These are phyloP conservation scores for Coccomyxa subellipsoidea DNA, from an alignment of 163 green algal genomes.

Conservation along the genomic window DNA sequence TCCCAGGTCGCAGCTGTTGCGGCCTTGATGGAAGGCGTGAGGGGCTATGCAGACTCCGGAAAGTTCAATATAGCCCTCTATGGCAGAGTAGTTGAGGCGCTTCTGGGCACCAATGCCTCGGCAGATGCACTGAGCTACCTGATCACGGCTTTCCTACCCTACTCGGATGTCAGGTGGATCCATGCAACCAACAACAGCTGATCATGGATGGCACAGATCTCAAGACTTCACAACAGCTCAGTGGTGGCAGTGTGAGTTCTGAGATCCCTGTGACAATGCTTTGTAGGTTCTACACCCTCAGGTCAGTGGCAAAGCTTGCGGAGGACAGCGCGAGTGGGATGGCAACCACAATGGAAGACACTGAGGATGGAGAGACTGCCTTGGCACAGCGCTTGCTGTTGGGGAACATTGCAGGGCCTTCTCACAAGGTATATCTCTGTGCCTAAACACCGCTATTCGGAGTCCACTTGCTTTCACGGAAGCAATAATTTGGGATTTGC, in stretches of 20 bases:
- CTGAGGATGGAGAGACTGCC: neutral
- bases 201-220: no score
- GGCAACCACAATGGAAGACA: neutral
- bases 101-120: neutral
- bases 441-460: no score
- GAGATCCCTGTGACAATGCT: no score
- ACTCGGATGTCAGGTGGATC: conserved; percentile 26
- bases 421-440: neutral
- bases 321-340: neutral
- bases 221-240: no score
- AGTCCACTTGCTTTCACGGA: no score
- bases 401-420: neutral
- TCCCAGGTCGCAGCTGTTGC: conserved; percentile 45
- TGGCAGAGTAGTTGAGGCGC: conserved; percentile 10
- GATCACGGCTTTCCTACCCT: conserved; percentile 14
- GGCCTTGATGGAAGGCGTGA: conserved; percentile 56
- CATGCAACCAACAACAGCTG: neutral
- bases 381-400: neutral
- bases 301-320: neutral
- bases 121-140: neutral
- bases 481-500: no score
- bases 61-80: conserved; percentile 40
- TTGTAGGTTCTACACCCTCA: conserved; percentile 19
- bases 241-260: no score
- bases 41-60: conserved; percentile 33